These are phyloP conservation scores for Rhodotorula babjevae DNA, from an alignment of 768 basidiomycete species.

Conservation along the genomic window DNA sequence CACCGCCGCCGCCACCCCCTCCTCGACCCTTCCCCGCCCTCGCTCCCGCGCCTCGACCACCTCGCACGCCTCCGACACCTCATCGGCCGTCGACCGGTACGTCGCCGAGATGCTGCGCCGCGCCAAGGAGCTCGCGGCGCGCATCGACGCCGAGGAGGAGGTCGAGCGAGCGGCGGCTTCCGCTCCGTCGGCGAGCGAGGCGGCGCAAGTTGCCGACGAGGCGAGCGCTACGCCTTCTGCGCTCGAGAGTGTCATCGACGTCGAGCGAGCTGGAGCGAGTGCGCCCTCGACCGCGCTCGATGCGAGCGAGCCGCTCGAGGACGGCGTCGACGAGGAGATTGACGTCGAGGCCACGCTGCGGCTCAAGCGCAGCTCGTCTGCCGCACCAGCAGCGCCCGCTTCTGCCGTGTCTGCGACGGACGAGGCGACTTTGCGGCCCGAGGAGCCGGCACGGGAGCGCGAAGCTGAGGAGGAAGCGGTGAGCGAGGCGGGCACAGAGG, in stretches of 20 bases:
- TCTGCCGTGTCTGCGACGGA: too few species aligned
- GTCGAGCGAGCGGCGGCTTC: not conserved
- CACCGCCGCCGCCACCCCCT: not conserved
- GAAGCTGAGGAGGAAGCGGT: constrained; percentile 6
- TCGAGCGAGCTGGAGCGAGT: too few species aligned
- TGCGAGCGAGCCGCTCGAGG: too few species aligned
- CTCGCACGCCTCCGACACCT: not conserved
- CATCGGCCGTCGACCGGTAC: constrained; percentile 1
- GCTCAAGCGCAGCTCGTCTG: too few species aligned
- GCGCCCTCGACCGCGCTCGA: too few species aligned
- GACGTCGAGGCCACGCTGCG: not conserved
- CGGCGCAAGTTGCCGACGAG: too few species aligned
- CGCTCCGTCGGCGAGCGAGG: too few species aligned
- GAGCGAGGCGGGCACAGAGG: constrained; percentile 15
- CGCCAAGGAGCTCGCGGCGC: constrained; percentile 6
- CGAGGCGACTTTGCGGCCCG: too few species aligned
- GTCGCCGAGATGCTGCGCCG: constrained; percentile 8
- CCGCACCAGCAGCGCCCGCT: too few species aligned
- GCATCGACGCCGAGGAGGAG: constrained; percentile 1
- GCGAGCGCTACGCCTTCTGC: too few species aligned
- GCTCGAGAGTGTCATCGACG: too few species aligned
- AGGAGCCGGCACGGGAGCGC: not conserved
- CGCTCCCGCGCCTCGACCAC: constrained; percentile 13
- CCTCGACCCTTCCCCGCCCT: not conserved
- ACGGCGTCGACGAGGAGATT: constrained; percentile 2